These are phyloP conservation scores for Xerocomus minutiporus DNA, from an alignment of 1,284 basidiomycete species.

Conservation along the genomic window DNA sequence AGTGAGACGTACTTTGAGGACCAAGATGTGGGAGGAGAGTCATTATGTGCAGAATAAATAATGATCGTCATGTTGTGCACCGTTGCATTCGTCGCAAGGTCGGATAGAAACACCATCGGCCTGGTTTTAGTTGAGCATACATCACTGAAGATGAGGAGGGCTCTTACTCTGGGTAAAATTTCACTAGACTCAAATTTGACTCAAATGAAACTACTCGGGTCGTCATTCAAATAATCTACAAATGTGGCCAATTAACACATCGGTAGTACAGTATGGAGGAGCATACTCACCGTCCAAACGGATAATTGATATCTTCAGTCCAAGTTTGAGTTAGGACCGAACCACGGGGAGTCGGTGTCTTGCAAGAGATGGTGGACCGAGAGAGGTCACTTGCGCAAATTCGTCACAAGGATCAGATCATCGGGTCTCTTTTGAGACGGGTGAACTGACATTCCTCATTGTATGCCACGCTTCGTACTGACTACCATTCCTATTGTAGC, in stretches of 20 bases:
- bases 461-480: neutral
- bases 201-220: constrained; percentile 40
- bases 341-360: too few species aligned
- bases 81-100: constrained; percentile 59
- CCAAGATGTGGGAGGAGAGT: constrained; percentile 63
- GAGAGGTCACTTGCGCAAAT: constrained; percentile 57
- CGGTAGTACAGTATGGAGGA: too few species aligned
- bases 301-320: too few species aligned
- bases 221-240: constrained; percentile 24
- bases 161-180: constrained; percentile 36
- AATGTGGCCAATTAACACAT: neutral
- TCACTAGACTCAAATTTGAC: neutral
- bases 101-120: constrained; percentile 59
- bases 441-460: constrained; percentile 35
- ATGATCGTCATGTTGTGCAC: constrained; percentile 47
- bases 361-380: too few species aligned
- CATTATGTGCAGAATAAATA: constrained; percentile 65
- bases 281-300: too few species aligned
- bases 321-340: too few species aligned
- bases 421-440: constrained; percentile 76
- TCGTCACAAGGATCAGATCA: constrained; percentile 76
- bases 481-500: constrained; percentile 35
- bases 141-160: neutral
- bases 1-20: constrained; percentile 67
- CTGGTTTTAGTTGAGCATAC: constrained; percentile 32